A percentile compares a stretch with the other conserved stretches of the same genome.
Evolutionary conservation across 495 filamentous ascomycete species (phyloP).

Genomic region (Hyphodiscus hymeniophilus): DNA sequence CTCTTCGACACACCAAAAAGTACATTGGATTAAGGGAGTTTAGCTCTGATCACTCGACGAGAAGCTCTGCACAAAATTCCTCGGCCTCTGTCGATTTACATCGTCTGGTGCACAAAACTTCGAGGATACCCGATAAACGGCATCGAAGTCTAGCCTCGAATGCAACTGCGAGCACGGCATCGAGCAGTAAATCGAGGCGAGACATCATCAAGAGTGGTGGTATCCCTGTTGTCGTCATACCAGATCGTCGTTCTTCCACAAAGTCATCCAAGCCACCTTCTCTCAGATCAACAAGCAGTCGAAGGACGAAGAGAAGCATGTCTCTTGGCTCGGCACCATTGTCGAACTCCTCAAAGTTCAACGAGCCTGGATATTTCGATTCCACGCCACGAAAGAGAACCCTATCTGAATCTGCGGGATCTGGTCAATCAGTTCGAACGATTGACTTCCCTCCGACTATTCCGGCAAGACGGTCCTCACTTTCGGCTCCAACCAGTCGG

Average conservation of each 20-base stretch:
- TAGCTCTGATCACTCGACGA: conserved; percentile 45
- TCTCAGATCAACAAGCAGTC: conserved; percentile 45
- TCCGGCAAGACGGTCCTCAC: conserved; percentile 53
- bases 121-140: conserved; percentile 34
- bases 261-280: conserved; percentile 42
- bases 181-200: conserved; percentile 41
- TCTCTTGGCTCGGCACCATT: conserved; percentile 39
- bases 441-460: conserved; percentile 54
- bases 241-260: conserved; percentile 57
- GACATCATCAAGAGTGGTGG: conserved; percentile 46
- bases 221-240: conserved; percentile 66
- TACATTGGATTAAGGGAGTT: conserved; percentile 40
- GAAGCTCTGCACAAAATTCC: conserved; percentile 40
- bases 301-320: conserved; percentile 36
- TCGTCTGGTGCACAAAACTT: conserved; percentile 40
- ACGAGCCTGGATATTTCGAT: conserved; percentile 27
- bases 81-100: conserved; percentile 33
- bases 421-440: conserved; percentile 27
- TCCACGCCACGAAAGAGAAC: conserved; percentile 8
- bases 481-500: conserved; percentile 63
- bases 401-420: conserved; percentile 20
- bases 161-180: conserved; percentile 44
- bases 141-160: conserved; percentile 53
- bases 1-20: conserved; percentile 64
- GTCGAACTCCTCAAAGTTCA: conserved; percentile 35